Evolutionary conservation across 495 filamentous ascomycete genomes (phyloP), one percentile per base, ranked within the genome.

Genomic region (Aspergillus sclerotioniger): DNA sequence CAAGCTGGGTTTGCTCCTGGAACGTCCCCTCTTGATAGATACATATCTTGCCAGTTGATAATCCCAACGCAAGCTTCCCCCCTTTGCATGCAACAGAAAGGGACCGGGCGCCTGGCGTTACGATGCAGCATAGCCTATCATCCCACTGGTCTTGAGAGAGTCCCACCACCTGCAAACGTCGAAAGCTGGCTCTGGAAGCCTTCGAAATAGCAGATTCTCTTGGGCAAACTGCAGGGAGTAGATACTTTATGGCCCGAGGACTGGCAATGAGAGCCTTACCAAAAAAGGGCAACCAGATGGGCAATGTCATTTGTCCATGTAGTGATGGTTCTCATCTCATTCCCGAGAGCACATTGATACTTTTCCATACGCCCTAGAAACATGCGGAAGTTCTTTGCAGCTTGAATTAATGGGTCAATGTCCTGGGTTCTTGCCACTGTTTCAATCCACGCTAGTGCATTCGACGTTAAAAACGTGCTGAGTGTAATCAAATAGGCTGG

Each of bases 361-460:
- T n/a, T n/a, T n/a, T 56, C 13, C 66, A 48, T 47, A 54, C 45
- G 12, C 62, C 59, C 17, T 67, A 46, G 54, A 72, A 76, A 3
- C 39, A 54, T 56, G n/a, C 59, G 64, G 5, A 78, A 43, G 53
- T 69, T 57, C 53, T 67, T 70, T 16, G 72, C 63, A 17, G 66
- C 59, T 16, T 44, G 62, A 39, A 62, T 69, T 10, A 78, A 49
- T 17, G 39, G 53, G 43, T 45, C 46, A 35, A 76, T 57, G 48
- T 72, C 54, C 51, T 56, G 13, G 10, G 32, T 62, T 39, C 54
- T 48, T 20, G 71, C 72, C 43, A 74, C 47, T 33, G 37, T 19
- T 57, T 78, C 74, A 6, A 78, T 72, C 75, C 75, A 78, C 2
- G 67, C 63, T 0, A 75, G 52, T 8, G 71, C 59, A 58, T 72